Conservation (phyloP, 1,139 yeast species). For the Magnusiomyces sp. region DNA sequence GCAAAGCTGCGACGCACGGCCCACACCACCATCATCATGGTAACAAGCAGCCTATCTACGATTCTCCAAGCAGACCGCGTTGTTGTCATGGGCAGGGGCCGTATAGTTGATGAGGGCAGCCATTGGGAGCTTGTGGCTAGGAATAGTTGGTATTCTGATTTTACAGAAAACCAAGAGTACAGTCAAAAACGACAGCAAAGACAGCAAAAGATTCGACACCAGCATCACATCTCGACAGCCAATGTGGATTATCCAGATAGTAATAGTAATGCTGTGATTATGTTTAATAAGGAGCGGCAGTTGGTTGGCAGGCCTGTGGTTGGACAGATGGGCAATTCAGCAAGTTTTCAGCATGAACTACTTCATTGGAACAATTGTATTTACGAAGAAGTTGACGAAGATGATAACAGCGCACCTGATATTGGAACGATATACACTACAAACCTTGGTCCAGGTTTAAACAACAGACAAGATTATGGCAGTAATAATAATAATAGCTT, state of each 20-base stretch:
- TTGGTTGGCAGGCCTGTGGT: constrained; percentile 6
- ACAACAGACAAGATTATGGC: no score
- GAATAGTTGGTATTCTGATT: constrained; percentile 29
- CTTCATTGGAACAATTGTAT: constrained; percentile 10
- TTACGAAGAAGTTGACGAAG: constrained; percentile 11
- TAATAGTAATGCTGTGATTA: no score
- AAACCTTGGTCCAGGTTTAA: no score
- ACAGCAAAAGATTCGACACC: no score
- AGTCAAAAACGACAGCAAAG: no score
- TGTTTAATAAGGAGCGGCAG: constrained; percentile 11
- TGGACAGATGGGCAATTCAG: constrained; percentile 6
- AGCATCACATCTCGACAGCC: no score
- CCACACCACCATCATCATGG: constrained; percentile 57
- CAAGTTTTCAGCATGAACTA: constrained; percentile 10
- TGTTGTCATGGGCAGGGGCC: constrained; percentile 37
- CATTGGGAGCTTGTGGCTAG: constrained; percentile 32
- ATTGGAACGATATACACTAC: no score
- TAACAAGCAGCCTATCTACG: constrained; percentile 72
- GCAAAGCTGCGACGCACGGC: constrained; percentile 51
- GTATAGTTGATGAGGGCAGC: constrained; percentile 37
- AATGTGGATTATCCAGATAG: no score
- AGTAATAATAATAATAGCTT: no score
- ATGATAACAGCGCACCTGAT: no score
- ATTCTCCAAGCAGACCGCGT: constrained; percentile 44
- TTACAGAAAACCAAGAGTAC: constrained; percentile 35